These are phyloP conservation scores for Metschnikowia picachoensis DNA, from an alignment of 805 yeast genomes.

Conservation along the genomic window DNA sequence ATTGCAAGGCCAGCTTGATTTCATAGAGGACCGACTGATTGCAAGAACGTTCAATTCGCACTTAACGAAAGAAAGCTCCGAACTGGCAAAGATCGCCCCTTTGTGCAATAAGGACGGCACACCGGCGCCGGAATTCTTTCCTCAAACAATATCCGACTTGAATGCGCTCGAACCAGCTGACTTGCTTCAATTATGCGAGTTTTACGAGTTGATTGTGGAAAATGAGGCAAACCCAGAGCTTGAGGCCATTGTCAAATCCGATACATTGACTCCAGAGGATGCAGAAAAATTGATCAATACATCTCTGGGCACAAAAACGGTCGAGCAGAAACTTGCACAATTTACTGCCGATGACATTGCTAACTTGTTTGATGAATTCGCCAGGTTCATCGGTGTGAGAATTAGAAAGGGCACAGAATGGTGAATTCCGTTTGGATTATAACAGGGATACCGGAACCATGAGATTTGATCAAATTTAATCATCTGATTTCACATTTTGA, in stretches of 20 bases:
- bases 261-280: slow-evolving; percentile 14
- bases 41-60: slow-evolving; percentile 66
- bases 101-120: slow-evolving; percentile 79
- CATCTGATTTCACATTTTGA: neutral
- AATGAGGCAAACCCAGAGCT: slow-evolving; percentile 13
- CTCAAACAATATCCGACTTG: slow-evolving; percentile 55
- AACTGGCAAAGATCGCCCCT: slow-evolving; percentile 48
- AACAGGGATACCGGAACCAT: too few relatives aligned
- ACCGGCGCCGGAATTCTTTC: slow-evolving; percentile 53
- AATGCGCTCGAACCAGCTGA: slow-evolving; percentile 40
- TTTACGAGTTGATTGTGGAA: slow-evolving; percentile 67
- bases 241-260: slow-evolving; percentile 12
- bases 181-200: slow-evolving; percentile 56
- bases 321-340: slow-evolving; percentile 17
- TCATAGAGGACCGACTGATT: slow-evolving; percentile 71
- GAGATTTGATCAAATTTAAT: too few relatives aligned
- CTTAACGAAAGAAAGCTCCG: slow-evolving; percentile 36
- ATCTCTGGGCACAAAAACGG: slow-evolving; percentile 1
- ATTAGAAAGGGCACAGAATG: slow-evolving; percentile 43
- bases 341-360: slow-evolving; percentile 47
- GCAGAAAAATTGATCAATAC: slow-evolving; percentile 14
- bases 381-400: slow-evolving; percentile 64
- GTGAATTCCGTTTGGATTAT: neutral
- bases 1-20: slow-evolving; percentile 80
- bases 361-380: slow-evolving; percentile 57